Base-by-base conservation (phyloP, 2,329 filamentous ascomycete species). In the Shiraia bambusicola region DNA sequence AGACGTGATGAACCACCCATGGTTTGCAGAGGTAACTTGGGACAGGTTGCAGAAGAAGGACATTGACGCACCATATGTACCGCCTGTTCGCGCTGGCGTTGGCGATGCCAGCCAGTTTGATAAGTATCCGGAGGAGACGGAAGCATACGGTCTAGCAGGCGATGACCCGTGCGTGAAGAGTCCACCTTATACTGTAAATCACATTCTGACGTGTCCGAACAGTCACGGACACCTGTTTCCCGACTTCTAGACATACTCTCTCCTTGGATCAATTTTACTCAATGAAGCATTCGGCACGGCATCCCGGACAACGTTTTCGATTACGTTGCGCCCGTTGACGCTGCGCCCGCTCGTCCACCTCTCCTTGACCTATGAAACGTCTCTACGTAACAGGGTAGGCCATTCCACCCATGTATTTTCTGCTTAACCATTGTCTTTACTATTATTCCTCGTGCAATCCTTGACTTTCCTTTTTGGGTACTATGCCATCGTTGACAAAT, bases 11-110 rank as follows among this genome's bases (percentile, higher is more conserved):
- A 87, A 84, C 56, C 93, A 98, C 64, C 80, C 87, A 1, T 98
- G 93, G 93, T 98, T 98, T 65, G 81, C 88, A 6, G 93, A 98
- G 72, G 93, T 98, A 37, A 97, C 93, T 2, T 98, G 93, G 93
- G 93, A 98, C 63, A 79, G 93, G 50, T 74, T 98, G 58, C 84
- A 87, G 27, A 87, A 90, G 69, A 97, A 96, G 72, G 93, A 98
- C 61, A 98, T 98, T 48, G 93, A 98, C 71, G 93, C 93, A 27
- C 93, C 93, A 4, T 98, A 98, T 67, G 93, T 95, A 40, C 93
- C 93, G 12, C 93, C 93, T 0, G 92, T 98, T 48, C 87, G 93
- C 67, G 91, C 89, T 29, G 93, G 93, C 29, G 86, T 89, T 22
- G 93, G 93, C 45, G 93, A 98, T 73, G 89, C 93, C 37, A 96